These are phyloP conservation scores for Candida insectalens DNA, from an alignment of 805 yeast genomes.

Conservation along the genomic window DNA sequence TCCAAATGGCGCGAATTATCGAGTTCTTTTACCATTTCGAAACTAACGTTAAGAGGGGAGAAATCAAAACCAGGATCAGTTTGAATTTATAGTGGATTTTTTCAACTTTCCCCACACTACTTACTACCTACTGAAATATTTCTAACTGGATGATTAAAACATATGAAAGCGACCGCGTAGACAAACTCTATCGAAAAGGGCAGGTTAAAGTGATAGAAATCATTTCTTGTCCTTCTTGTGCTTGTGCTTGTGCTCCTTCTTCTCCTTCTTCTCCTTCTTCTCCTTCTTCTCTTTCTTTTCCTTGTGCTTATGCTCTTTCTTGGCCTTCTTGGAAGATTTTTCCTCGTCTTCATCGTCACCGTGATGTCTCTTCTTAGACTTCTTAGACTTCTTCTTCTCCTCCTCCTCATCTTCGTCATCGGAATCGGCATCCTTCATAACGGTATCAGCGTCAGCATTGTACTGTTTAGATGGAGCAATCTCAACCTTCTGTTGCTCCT, in stretches of 20 bases:
- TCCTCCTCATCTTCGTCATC: slow-evolving; percentile 24
- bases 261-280: slow-evolving; percentile 13
- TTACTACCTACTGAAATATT: too few species aligned
- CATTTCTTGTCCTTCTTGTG: slow-evolving; percentile 11
- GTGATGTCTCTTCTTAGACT: slow-evolving; percentile 23
- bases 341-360: slow-evolving; percentile 41
- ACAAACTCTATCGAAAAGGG: too few species aligned
- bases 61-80: too few species aligned
- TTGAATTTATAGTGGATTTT: too few species aligned
- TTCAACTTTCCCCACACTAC: too few species aligned
- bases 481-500: slow-evolving; percentile 80
- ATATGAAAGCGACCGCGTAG: too few species aligned
- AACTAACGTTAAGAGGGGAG: too few species aligned
- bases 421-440: slow-evolving; percentile 23
- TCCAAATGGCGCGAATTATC: slow-evolving; percentile 24
- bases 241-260: slow-evolving; percentile 16
- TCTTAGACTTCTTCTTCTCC: slow-evolving; percentile 17
- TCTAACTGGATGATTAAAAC: too few species aligned
- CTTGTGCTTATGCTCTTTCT: slow-evolving; percentile 16
- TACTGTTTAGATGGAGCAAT: slow-evolving; percentile 79
- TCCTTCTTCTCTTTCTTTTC: slow-evolving; percentile 15
- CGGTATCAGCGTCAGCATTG: slow-evolving; percentile 91
- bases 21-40: slow-evolving; percentile 21
- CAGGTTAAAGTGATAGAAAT: slow-evolving; percentile 10
- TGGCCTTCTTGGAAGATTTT: slow-evolving; percentile 22